These are phyloP conservation scores for Tuber indicum DNA, from an alignment of 495 filamentous ascomycete species.

Conservation along the genomic window DNA sequence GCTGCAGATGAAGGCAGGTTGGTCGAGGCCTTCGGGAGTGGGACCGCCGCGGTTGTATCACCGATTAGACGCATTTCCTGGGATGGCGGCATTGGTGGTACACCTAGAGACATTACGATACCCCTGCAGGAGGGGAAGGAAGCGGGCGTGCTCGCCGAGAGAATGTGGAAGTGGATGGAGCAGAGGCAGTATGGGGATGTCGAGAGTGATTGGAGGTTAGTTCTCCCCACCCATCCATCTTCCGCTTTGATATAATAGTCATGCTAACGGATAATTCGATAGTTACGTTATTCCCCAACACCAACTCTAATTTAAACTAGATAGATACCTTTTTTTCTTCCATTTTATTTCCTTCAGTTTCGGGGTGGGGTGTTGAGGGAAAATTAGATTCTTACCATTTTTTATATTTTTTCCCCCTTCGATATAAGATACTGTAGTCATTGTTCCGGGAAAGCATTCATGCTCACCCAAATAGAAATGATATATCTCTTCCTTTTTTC, in stretches of 20 bases:
- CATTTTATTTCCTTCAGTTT: not conserved
- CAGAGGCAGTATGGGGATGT: conserved; percentile 90
- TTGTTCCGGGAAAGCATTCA: not conserved
- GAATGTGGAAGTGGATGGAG: conserved; percentile 96
- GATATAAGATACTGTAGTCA: not conserved
- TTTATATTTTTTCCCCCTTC: not conserved
- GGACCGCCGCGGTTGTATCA: conserved; percentile 78
- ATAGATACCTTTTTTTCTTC: not conserved
- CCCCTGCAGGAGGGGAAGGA: conserved; percentile 60
- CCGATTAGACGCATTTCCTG: conserved; percentile 84
- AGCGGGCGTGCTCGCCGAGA: conserved; percentile 71
- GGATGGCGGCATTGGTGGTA: conserved; percentile 72
- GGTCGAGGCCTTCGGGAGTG: conserved; percentile 86
- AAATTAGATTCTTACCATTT: not conserved
- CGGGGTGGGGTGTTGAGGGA: not conserved
- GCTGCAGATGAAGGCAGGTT: conserved; percentile 78
- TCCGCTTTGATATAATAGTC: not conserved
- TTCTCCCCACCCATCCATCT: conserved; percentile 6
- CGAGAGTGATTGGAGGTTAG: conserved; percentile 69
- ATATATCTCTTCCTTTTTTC: not conserved
- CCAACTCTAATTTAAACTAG: conserved; percentile 1
- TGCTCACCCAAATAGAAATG: not conserved
- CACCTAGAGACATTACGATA: conserved; percentile 48
- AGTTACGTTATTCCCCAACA: conserved; percentile 8
- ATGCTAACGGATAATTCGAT: not conserved